Evolutionary conservation across 306 rosid genomes (phyloP).

Genomic region (Vigna radiata): DNA sequence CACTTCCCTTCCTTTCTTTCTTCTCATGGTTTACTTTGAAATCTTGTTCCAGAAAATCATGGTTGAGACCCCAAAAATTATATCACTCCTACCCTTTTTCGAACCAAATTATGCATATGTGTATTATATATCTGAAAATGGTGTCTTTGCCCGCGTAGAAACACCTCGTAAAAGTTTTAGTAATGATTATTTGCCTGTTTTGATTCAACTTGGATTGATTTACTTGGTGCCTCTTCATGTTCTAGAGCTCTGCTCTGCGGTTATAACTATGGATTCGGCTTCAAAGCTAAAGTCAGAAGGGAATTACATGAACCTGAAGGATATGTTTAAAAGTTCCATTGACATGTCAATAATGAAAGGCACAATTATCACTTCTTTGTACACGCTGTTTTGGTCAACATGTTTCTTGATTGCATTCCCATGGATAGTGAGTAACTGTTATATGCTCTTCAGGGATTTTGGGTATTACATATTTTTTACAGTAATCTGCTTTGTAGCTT

Average conservation of each 20-base stretch:
- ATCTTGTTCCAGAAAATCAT: conserved; percentile 45
- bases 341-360: conserved; percentile 45
- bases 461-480: conserved; percentile 6
- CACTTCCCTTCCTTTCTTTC: conserved; percentile 59
- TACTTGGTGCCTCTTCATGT: conserved; percentile 54
- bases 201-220: conserved; percentile 50
- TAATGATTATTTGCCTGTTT: conserved; percentile 36
- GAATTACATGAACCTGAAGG: conserved; percentile 41
- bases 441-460: neutral
- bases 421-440: conserved; percentile 18
- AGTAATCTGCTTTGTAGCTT: conserved; percentile 35
- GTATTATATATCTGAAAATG: too few species aligned
- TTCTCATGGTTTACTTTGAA: conserved; percentile 58
- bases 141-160: neutral
- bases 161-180: neutral
- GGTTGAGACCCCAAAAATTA: conserved; percentile 42
- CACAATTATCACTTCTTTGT: conserved; percentile 51
- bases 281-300: conserved; percentile 50
- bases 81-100: neutral
- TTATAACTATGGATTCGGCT: conserved; percentile 47
- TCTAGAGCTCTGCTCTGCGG: conserved; percentile 47
- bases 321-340: conserved; percentile 49
- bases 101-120: neutral
- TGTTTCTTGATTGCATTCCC: conserved; percentile 45
- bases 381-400: conserved; percentile 39